Conservation (phyloP, 164 flowering plant species). For the Warburgia ugandensis region DNA sequence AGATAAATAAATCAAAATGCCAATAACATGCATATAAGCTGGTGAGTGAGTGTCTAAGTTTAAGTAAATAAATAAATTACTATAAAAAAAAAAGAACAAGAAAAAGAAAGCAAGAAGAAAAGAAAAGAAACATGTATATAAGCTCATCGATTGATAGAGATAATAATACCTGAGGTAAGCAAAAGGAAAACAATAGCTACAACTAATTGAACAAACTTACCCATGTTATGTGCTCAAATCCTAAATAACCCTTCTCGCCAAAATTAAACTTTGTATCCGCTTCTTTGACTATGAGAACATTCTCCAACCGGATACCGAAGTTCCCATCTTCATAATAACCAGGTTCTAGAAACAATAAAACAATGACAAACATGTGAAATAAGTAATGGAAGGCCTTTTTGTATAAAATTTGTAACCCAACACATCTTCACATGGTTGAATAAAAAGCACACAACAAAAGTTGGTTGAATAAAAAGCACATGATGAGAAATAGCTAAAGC, state of each 20-base stretch:
- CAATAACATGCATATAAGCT: too few relatives aligned
- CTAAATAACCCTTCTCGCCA: conserved; percentile 82
- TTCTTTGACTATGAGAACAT: conserved; percentile 80
- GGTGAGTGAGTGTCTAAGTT: neutral
- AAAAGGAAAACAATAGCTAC: neutral
- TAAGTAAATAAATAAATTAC: neutral
- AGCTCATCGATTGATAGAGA: neutral
- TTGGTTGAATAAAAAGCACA: too few relatives aligned
- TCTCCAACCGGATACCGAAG: conserved; percentile 95
- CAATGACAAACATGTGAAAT: too few relatives aligned
- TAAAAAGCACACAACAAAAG: too few relatives aligned
- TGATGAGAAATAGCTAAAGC: too few relatives aligned
- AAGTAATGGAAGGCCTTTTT: too few relatives aligned
- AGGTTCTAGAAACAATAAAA: conserved; percentile 90
- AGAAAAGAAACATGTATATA: neutral
- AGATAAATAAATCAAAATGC: too few relatives aligned
- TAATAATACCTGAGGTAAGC: neutral
- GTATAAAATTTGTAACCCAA: too few relatives aligned
- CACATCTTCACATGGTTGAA: too few relatives aligned
- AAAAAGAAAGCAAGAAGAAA: neutral
- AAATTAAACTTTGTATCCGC: conserved; percentile 88
- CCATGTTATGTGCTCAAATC: conserved; percentile 98
- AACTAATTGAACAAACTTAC: conserved; percentile 30
- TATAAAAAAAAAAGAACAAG: neutral
- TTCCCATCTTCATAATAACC: conserved; percentile 97